These are phyloP conservation scores for Immersiella caudata DNA, from an alignment of 495 filamentous ascomycete species.

Conservation along the genomic window DNA sequence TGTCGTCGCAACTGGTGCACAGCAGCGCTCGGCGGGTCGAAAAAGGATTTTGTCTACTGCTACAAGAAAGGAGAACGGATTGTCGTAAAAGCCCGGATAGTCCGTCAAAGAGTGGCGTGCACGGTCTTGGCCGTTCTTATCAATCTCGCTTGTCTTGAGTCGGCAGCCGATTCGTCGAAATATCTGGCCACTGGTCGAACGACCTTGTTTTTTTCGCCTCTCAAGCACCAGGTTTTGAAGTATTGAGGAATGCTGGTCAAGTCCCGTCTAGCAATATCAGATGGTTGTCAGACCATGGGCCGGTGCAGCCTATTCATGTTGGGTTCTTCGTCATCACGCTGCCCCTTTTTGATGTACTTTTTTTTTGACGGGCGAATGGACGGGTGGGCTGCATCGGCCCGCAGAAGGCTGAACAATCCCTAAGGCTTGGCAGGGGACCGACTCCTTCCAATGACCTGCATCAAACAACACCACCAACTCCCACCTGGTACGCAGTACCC, in stretches of 20 bases:
- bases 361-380: neutral
- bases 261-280: neutral
- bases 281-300: slow-evolving; percentile 8
- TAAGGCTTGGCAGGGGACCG: neutral
- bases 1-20: slow-evolving; percentile 10
- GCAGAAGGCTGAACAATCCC: neutral
- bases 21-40: slow-evolving; percentile 1
- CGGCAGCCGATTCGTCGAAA: slow-evolving; percentile 19
- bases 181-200: slow-evolving; percentile 16
- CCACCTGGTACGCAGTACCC: too few species aligned
- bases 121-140: slow-evolving; percentile 20
- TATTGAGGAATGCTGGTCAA: neutral
- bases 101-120: slow-evolving; percentile 8
- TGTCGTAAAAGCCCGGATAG: neutral
- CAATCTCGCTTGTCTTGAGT: slow-evolving; percentile 25
- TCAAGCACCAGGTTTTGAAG: neutral
- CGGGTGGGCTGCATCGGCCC: neutral
- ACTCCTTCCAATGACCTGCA: neutral
- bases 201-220: slow-evolving; percentile 13
- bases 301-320: neutral
- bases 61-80: slow-evolving; percentile 16
- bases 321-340: neutral
- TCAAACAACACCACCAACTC: neutral
- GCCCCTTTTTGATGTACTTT: neutral
- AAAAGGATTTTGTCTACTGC: slow-evolving; percentile 10